phyloP scores from a whole-genome alignment of 73 alveolate species.

The Tetrahymena borealis region DNA sequence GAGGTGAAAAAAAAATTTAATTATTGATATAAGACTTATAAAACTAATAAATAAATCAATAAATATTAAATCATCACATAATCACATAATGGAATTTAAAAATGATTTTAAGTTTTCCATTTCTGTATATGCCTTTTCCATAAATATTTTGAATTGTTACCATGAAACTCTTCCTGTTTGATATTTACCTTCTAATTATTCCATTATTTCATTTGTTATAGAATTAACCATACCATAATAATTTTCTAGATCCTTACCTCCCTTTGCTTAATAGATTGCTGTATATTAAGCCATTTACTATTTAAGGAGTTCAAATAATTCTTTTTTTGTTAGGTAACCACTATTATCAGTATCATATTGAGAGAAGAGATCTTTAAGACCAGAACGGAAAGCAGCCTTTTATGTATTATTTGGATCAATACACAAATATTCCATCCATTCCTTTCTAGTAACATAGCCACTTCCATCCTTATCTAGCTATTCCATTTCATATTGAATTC shows the following conservation, averaged over 20 bases:
- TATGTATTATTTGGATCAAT: constrained; percentile 1
- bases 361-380: constrained; percentile 15
- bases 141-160: constrained; percentile 24
- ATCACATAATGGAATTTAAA: constrained; percentile 1
- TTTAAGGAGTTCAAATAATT: neutral
- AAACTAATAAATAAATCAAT: too few relatives aligned
- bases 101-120: constrained; percentile 15
- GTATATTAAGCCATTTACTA: neutral
- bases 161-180: constrained; percentile 20
- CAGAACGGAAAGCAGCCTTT: constrained; percentile 13
- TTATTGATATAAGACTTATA: too few relatives aligned
- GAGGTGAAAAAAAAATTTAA: too few relatives aligned
- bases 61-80: too few relatives aligned
- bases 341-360: constrained; percentile 39
- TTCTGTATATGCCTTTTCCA: constrained; percentile 28
- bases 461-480: constrained; percentile 23
- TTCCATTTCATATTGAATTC: constrained; percentile 30
- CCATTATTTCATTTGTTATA: constrained; percentile 13
- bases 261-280: constrained; percentile 8
- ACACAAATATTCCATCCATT: constrained; percentile 40
- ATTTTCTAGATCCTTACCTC: constrained; percentile 8
- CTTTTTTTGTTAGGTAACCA: constrained; percentile 16
- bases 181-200: constrained; percentile 6
- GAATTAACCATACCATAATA: constrained; percentile 28
- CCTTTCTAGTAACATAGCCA: constrained; percentile 42